These are phyloP conservation scores for Chloris gayana DNA, from an alignment of 176 grass and related monocot genomes.

Conservation along the genomic window DNA sequence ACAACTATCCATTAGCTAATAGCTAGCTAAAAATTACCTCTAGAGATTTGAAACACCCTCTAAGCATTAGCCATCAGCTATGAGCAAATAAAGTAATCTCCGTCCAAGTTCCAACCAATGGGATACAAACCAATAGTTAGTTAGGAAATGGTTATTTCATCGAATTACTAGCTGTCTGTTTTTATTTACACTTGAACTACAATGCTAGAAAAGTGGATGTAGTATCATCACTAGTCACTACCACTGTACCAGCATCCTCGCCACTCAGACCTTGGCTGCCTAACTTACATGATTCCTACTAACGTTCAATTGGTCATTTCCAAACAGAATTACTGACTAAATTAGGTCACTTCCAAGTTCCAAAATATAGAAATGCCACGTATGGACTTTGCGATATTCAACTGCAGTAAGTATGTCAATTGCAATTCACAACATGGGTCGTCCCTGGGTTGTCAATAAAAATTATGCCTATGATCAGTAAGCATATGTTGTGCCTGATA, in stretches of 20 bases:
- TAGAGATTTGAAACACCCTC: too few relatives aligned
- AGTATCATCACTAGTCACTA: not conserved
- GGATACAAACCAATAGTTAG: not conserved
- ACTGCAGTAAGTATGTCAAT: constrained; percentile 14
- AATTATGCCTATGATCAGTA: constrained; percentile 16
- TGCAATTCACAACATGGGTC: constrained; percentile 18
- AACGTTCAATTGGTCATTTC: constrained; percentile 7
- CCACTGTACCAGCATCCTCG: not conserved
- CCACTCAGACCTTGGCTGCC: not conserved
- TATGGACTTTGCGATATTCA: not conserved
- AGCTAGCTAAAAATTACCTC: too few relatives aligned
- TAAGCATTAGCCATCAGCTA: not conserved
- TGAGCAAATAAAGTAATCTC: constrained; percentile 16
- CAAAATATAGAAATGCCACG: constrained; percentile 15
- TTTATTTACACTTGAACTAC: not conserved
- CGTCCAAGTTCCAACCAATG: constrained; percentile 24
- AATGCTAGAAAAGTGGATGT: not conserved
- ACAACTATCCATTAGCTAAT: too few relatives aligned
- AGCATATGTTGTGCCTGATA: not conserved
- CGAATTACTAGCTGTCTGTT: not conserved
- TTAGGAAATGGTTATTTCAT: not conserved
- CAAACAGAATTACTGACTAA: not conserved
- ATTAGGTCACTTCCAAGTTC: not conserved
- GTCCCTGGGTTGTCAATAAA: not conserved
- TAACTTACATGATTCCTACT: not conserved